Evolutionary conservation across 2,329 filamentous ascomycete species (phyloP).

Genomic region (Colletotrichum spaethianum): DNA sequence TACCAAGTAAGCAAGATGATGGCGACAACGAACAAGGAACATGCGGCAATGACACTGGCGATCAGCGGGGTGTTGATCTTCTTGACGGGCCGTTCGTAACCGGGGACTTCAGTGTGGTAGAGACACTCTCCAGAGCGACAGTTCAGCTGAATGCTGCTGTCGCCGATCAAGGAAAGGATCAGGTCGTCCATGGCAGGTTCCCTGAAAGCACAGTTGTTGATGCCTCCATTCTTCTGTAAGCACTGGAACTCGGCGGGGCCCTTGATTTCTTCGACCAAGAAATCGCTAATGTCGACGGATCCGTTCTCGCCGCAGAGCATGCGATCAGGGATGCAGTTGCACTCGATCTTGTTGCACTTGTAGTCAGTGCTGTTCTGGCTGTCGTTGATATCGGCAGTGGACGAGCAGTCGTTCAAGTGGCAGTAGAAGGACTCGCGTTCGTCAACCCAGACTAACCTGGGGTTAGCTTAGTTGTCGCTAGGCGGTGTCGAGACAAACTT

Average conservation of each 20-base stretch:
- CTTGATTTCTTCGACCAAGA: slow-evolving; percentile 84
- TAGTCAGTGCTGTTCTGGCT: slow-evolving; percentile 87
- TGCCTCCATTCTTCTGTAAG: slow-evolving; percentile 73
- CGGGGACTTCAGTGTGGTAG: slow-evolving; percentile 92
- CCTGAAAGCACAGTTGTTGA: slow-evolving; percentile 82
- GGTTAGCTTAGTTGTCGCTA: not conserved
- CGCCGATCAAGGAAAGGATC: slow-evolving; percentile 90
- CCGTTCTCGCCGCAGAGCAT: slow-evolving; percentile 95
- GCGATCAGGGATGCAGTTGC: slow-evolving; percentile 88
- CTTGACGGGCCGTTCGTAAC: slow-evolving; percentile 90
- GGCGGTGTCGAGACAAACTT: slow-evolving; percentile 50
- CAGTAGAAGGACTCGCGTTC: slow-evolving; percentile 97
- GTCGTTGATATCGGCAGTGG: slow-evolving; percentile 76
- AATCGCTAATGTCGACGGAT: slow-evolving; percentile 93
- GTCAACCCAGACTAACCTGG: slow-evolving; percentile 88
- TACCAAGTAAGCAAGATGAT: slow-evolving; percentile 90
- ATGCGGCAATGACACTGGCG: slow-evolving; percentile 90
- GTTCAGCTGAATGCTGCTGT: slow-evolving; percentile 86
- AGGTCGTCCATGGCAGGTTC: slow-evolving; percentile 94
- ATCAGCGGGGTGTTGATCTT: slow-evolving; percentile 98
- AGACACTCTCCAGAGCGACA: slow-evolving; percentile 94
- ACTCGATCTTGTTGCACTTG: slow-evolving; percentile 86
- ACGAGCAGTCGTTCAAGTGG: slow-evolving; percentile 84
- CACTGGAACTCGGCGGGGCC: slow-evolving; percentile 91
- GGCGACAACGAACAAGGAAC: slow-evolving; percentile 89